Base-by-base conservation (phyloP, 2,329 filamentous ascomycete genomes). In the Trichoderma sp. region DNA sequence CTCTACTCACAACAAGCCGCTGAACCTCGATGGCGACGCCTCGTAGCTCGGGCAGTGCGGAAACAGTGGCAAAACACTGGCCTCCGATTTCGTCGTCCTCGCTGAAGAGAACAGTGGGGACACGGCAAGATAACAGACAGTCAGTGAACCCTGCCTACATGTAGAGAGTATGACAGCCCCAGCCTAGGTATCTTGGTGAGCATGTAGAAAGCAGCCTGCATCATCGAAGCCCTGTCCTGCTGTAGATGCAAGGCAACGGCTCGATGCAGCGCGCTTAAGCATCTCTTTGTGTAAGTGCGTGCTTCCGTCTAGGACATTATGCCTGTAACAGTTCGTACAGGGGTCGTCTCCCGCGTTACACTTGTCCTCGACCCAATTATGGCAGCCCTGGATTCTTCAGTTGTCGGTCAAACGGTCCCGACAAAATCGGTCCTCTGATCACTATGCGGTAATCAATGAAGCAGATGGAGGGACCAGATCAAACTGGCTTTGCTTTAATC, bases 61-160 rank as follows among this genome's bases (percentile, higher is more conserved):
- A 17, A 52, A 39, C n/a, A 34, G 50, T 52, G 50, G 50, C 50
- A 21, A 52, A 34, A 52, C 30, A 52, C n/a, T 52, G 30, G 50
- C 50, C 50, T 34, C 50, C 50, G 50, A 21, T 21, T 19, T 34
- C 50, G 34, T 30, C 17, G 26, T 52, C 50, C 34, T 19, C 10
- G n/a, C 17, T 34, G 50, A 34, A 39, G 34, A 39, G 12, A 39
- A 52, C 28, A 52, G 50, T 52, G 50, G 50, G n/a, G 50, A 52
- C 50, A 10, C 50, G 17, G 50, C 50, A 52, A 52, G 50, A 52
- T 52, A 52, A 30, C 50, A 52, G 28, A 39, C 17, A 52, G 50
- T 3, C 28, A 7, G n/a, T 52, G 50, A 52, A 19, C 50, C 50
- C 34, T 52, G 28, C 50, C 28, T n/a, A n/a, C n/a, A n/a, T n/a